These are phyloP conservation scores for Skeletonema menzelii DNA, from an alignment of 108 stramenopile genomes.

Conservation along the genomic window DNA sequence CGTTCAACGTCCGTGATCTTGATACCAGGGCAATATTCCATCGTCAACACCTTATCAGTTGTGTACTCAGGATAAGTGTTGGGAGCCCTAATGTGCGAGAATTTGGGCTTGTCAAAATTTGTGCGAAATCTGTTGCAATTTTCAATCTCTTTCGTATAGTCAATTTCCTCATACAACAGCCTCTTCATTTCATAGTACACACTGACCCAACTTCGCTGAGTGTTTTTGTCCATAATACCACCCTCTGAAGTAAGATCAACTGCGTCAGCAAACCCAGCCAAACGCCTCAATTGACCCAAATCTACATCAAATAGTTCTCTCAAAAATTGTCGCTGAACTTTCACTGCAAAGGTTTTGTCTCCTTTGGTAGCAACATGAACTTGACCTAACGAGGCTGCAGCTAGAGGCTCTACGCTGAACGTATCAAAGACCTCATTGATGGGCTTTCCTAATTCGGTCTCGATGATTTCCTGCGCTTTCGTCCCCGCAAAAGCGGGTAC, in stretches of 20 bases:
- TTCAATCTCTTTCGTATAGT: slow-evolving; percentile 87
- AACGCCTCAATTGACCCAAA: slow-evolving; percentile 84
- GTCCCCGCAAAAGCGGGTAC: slow-evolving; percentile 95
- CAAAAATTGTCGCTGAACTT: slow-evolving; percentile 93
- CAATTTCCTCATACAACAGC: slow-evolving; percentile 96
- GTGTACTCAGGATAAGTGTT: slow-evolving; percentile 84
- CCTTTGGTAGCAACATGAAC: slow-evolving; percentile 93
- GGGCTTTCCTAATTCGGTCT: slow-evolving; percentile 89
- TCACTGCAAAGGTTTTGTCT: slow-evolving; percentile 83
- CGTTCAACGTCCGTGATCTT: slow-evolving; percentile 92
- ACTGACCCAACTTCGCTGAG: slow-evolving; percentile 90
- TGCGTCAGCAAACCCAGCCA: slow-evolving; percentile 94
- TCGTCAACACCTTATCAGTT: slow-evolving; percentile 84
- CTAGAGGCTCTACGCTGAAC: slow-evolving; percentile 75
- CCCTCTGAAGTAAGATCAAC: slow-evolving; percentile 93
- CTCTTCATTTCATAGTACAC: slow-evolving; percentile 92
- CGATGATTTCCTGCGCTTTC: slow-evolving; percentile 86
- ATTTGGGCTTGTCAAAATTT: slow-evolving; percentile 79
- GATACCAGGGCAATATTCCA: slow-evolving; percentile 95
- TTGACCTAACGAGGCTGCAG: slow-evolving; percentile 95
- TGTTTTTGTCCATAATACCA: slow-evolving; percentile 83
- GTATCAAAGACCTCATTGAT: slow-evolving; percentile 83
- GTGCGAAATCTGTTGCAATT: slow-evolving; percentile 84
- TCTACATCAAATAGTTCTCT: slow-evolving; percentile 94
- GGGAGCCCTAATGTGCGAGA: slow-evolving; percentile 90